Evolutionary conservation across 2,329 filamentous ascomycete species (phyloP).

Genomic region (Botryosphaeria agaves): DNA sequence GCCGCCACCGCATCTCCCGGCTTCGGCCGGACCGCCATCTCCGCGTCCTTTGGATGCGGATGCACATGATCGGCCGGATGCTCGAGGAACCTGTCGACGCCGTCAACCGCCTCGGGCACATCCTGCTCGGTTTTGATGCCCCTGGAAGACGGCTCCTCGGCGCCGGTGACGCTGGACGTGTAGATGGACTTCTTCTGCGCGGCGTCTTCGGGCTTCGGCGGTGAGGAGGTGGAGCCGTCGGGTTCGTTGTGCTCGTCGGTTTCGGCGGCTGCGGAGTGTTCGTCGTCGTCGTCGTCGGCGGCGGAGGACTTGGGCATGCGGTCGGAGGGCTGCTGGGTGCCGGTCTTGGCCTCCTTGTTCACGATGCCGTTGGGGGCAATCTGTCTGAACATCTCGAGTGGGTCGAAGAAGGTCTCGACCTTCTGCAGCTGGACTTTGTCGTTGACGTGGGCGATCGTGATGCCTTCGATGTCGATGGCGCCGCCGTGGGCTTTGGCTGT

Average conservation of each 20-base stretch:
- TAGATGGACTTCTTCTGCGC: neutral
- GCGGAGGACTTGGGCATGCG: neutral
- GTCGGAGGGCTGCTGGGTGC: slow-evolving; percentile 7
- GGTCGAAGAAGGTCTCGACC: slow-evolving; percentile 49
- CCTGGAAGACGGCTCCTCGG: neutral
- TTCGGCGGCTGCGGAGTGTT: neutral
- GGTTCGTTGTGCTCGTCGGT: neutral
- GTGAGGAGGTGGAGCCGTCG: neutral
- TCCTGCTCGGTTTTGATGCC: neutral
- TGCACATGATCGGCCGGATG: slow-evolving; percentile 12
- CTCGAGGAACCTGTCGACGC: slow-evolving; percentile 14
- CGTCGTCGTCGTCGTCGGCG: neutral
- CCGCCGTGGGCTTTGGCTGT: slow-evolving; percentile 43
- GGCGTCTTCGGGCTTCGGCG: neutral
- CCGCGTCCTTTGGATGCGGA: slow-evolving; percentile 16
- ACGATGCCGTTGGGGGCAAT: slow-evolving; percentile 35
- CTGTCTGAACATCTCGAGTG: slow-evolving; percentile 49
- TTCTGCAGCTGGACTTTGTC: slow-evolving; percentile 39
- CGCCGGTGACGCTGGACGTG: slow-evolving; percentile 1
- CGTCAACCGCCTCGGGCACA: slow-evolving; percentile 5
- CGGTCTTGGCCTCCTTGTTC: slow-evolving; percentile 22
- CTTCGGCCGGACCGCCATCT: slow-evolving; percentile 12
- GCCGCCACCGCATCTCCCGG: slow-evolving; percentile 19
- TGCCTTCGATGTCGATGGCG: slow-evolving; percentile 43
- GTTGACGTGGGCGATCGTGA: slow-evolving; percentile 45